A percentile compares a stretch with the other conserved stretches of the same genome.
phyloP scores from a whole-genome alignment of 345 rosid species.

The Lenwebbia sp. region DNA sequence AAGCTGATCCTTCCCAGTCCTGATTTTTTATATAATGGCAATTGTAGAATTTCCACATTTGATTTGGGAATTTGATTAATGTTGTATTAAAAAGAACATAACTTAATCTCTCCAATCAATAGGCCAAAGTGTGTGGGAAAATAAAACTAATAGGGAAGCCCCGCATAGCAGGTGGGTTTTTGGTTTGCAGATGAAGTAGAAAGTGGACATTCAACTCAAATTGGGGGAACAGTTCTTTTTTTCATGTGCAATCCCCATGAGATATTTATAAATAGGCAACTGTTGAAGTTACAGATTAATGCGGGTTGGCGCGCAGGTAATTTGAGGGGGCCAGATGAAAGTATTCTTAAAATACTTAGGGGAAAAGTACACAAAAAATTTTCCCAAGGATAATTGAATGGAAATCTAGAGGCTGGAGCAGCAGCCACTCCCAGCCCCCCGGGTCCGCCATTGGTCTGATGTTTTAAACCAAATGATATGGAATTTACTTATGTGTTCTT shows the following conservation, averaged over 20 bases:
- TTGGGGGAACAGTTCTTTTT: background rate
- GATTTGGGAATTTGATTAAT: background rate
- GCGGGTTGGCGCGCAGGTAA: background rate
- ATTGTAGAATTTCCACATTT: background rate
- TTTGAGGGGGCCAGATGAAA: background rate
- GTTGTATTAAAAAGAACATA: background rate
- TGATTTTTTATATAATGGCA: background rate
- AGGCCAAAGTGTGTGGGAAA: background rate
- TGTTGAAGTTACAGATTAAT: background rate
- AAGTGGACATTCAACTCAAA: background rate
- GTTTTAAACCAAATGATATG: background rate
- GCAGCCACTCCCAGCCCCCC: background rate
- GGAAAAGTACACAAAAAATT: background rate
- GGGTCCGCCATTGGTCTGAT: background rate
- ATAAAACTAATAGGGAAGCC: background rate
- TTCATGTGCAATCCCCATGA: background rate
- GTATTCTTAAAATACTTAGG: background rate
- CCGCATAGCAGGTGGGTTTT: background rate
- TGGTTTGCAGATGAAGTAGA: background rate
- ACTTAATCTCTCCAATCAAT: background rate
- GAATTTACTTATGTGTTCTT: background rate
- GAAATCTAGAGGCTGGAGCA: background rate
- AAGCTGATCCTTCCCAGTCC: background rate
- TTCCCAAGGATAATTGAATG: background rate
- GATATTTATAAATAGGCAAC: background rate